Evolutionary conservation across 2,329 filamentous ascomycete genomes (phyloP), one percentile per base, ranked within the genome.

Genomic region (Xylaria digitata): DNA sequence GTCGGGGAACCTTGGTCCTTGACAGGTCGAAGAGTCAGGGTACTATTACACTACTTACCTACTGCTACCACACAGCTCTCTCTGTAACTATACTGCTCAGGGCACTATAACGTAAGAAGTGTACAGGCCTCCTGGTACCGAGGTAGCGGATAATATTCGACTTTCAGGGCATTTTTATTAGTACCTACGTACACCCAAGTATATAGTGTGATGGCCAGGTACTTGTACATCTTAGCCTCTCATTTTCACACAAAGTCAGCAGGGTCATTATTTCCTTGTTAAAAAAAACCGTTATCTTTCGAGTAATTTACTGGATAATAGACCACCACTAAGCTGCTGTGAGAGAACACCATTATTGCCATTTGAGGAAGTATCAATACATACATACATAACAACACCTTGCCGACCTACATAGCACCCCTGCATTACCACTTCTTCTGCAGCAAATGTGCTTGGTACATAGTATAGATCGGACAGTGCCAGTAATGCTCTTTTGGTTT

Each of bases 1-100:
- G 63, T 70, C 68, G 63, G 65, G 67, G 46, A 53, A 65, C 59
- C 56, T 67, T 66, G 65, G 64, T 61, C 57, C 61, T 69, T 53
- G 56, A 64, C 57, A 61, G 60, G 61, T 40, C 34, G 57, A 54
- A 67, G 57, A 67, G 67, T 67, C 64, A 69, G 64, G 55, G 64
- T 63, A 58, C 54, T 63, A 26, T 21, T 40, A 40, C 37, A 40
- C 37, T 40, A 40, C 37, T 26, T 8, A 37, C 34, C 34, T 37
- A 37, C 34, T 37, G 26, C 61, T 43, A 52, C 55, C 34, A 55
- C 43, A 34, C 43, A 48, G 48, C 49, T 21, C 40, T 61, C 49
- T 21, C 40, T 61, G 57, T 42, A 23, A 23, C 21, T 65, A 34
- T 59, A 21, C 46, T 49, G 49, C 21, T 45, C 21, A 58, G 32